Percentiles rank a stretch among this genome's conserved stretches.
phyloP scores from a whole-genome alignment of 2,329 filamentous ascomycete genomes.

The Xylaria sp. region DNA sequence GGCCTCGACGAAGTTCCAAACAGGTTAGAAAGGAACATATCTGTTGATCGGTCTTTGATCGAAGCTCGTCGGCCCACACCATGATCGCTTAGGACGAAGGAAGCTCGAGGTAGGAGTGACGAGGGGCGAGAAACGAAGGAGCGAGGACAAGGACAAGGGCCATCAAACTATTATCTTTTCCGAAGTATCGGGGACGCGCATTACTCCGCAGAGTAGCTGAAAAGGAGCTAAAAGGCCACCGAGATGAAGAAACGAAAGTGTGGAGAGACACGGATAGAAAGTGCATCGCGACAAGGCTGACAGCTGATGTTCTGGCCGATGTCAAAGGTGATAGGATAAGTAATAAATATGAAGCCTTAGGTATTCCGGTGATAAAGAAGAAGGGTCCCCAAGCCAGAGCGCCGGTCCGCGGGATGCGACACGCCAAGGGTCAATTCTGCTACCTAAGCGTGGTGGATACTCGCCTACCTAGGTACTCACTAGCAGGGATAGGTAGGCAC shows the following conservation, averaged over 20 bases:
- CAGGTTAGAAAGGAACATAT: slow-evolving; percentile 47
- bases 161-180: not conserved
- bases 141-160: not conserved
- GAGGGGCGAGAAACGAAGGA: not conserved
- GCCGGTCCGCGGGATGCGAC: slow-evolving; percentile 32
- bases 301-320: not conserved
- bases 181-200: not conserved
- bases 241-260: not conserved
- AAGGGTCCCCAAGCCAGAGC: not conserved
- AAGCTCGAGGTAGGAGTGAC: not conserved
- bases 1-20: slow-evolving; percentile 43
- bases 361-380: not conserved
- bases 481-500: not conserved
- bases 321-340: not conserved
- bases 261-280: not conserved
- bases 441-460: not conserved
- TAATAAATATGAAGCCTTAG: not conserved
- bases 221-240: not conserved
- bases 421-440: not conserved
- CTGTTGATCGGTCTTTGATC: slow-evolving; percentile 35
- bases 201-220: not conserved
- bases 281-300: not conserved
- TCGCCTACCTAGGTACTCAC: not conserved
- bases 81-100: slow-evolving; percentile 35
- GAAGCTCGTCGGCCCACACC: slow-evolving; percentile 33